Evolutionary conservation across 768 basidiomycete species (phyloP), one percentile per base, ranked within the genome.

Genomic region (Pleurotus salmoneostramineus): DNA sequence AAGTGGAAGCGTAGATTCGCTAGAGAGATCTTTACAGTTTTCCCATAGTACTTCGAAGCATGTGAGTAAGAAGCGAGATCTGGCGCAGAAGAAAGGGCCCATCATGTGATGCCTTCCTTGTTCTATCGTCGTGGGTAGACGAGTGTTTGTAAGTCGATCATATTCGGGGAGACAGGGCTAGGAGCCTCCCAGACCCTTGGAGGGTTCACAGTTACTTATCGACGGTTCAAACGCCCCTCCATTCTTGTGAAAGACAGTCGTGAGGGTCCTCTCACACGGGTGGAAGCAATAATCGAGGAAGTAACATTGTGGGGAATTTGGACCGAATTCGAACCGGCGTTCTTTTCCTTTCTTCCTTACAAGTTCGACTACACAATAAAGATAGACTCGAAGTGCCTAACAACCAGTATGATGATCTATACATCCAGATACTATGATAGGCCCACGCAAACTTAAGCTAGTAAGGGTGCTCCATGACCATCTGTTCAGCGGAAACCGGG

Each of bases 241-340:
- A 55, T 55, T 55, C 52, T 31, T 43, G 8, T 15, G 52, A 55
- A 55, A 55, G 52, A 43, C 40, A 31, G 52, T 55, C 37, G 52
- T 31, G 52, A 55, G 52, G 52, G 52, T 27, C 52, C 50, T 11
- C 21, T 27, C 21, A 27, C 21, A 27, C 3, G 43, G 15, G 35
- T 40, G 52, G 52, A n/a, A 43, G 37, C 52, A 55, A 55, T 55
- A 55, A 55, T 55, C 52, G 52, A 55, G 37, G 52, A 45, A 45
- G 44, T 45, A 11, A 45, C 44, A 45, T n/a, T 11, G 44, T 45
- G 12, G 14, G 6, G 6, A 15, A 6, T 6, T 6, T 14, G 1
- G 17, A 45, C 10, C 44, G n/a, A 45, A 45, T 17, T 27, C 21
- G 21, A 45, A 17, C 12, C 6, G 12, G 6, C 44, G 1, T 45